Conservation (phyloP, 2,329 filamentous ascomycete species). For the Penicillium occitanis region DNA sequence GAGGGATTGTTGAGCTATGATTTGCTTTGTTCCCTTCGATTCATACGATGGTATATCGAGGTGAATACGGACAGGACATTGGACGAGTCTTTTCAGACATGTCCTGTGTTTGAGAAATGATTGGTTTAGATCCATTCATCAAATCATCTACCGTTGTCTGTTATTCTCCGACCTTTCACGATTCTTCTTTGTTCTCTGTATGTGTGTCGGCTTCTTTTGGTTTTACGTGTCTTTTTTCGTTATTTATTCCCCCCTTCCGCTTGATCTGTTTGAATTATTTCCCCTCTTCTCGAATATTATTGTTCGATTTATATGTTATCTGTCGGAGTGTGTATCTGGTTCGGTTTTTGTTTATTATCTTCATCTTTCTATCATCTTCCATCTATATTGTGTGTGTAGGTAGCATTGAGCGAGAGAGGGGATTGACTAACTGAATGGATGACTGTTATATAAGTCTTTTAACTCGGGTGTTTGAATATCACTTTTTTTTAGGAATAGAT, state of each 20-base stretch:
- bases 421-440: conserved; percentile 2
- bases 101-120: not conserved
- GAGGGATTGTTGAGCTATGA: not conserved
- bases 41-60: not conserved
- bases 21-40: not conserved
- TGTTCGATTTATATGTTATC: not conserved
- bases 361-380: not conserved
- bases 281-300: conserved; percentile 4
- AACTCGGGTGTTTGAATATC: not conserved
- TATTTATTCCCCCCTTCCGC: conserved; percentile 1
- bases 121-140: not conserved
- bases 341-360: not conserved
- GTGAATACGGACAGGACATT: not conserved
- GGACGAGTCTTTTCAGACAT: not conserved
- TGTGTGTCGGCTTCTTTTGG: not conserved
- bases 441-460: not conserved
- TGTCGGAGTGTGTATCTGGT: conserved; percentile 9
- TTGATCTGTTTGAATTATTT: conserved; percentile 11
- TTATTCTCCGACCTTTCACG: not conserved
- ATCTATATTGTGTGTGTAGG: conserved; percentile 15
- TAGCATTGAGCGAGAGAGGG: conserved; percentile 4
- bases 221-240: not conserved
- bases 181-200: conserved; percentile 7
- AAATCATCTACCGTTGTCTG: not conserved
- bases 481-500: not conserved